Conservation (phyloP, 352 stramenopile species). For the Pythium coloratum region DNA sequence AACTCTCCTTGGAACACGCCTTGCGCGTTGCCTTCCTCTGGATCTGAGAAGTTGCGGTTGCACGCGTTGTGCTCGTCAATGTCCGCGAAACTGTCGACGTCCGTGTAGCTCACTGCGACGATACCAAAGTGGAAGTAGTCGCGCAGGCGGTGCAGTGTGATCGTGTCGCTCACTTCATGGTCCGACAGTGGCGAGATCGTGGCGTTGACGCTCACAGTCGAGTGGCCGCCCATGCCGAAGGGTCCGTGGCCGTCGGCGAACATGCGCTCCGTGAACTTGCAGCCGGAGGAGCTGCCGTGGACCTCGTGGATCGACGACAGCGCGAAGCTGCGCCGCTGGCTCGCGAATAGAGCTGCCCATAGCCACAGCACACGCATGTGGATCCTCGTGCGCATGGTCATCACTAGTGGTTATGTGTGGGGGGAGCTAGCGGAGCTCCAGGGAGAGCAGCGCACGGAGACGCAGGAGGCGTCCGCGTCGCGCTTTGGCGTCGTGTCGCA, state of each 20-base stretch:
- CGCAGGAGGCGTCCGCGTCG: conserved; percentile 21
- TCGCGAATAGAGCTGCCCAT: conserved; percentile 25
- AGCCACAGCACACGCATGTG: conserved; percentile 30
- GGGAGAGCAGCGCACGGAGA: not conserved
- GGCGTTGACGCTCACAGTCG: conserved; percentile 50
- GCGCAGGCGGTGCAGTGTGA: conserved; percentile 63
- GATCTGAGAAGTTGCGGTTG: conserved; percentile 59
- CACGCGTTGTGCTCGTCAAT: conserved; percentile 61
- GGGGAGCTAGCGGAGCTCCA: not conserved
- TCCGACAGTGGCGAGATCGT: conserved; percentile 48
- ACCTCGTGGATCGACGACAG: conserved; percentile 62
- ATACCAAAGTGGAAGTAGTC: conserved; percentile 86
- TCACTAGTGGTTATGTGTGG: not conserved
- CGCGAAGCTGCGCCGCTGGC: conserved; percentile 32
- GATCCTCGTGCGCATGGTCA: not conserved
- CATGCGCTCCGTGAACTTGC: conserved; percentile 75
- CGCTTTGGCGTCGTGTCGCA: conserved; percentile 14
- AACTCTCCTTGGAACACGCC: conserved; percentile 64
- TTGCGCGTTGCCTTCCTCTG: conserved; percentile 33
- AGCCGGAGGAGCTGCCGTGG: conserved; percentile 54
- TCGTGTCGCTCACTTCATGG: conserved; percentile 60
- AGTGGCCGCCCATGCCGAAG: conserved; percentile 45
- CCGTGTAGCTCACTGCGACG: conserved; percentile 62
- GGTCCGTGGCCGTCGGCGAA: conserved; percentile 67
- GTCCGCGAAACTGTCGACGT: conserved; percentile 35